A percentile compares a stretch with the other conserved stretches of the same genome.
Conservation (phyloP, 192 early-diverging fungal species). For the Coemansia sp. region DNA sequence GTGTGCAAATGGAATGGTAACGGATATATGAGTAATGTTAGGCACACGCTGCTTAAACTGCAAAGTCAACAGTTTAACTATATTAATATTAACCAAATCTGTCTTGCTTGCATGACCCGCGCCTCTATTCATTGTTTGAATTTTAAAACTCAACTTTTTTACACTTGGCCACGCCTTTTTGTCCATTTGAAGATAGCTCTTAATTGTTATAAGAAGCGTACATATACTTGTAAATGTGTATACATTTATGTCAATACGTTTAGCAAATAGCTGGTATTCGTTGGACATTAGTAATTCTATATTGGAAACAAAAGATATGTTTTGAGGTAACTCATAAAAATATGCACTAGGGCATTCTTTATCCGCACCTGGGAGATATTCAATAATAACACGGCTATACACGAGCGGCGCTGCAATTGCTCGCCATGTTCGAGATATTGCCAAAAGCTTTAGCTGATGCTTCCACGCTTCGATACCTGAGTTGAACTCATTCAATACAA, state of each 20-base stretch:
- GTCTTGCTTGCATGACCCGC: not conserved
- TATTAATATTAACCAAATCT: not conserved
- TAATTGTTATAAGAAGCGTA: not conserved
- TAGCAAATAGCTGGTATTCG: not conserved
- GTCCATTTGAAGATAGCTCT: not conserved
- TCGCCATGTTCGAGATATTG: constrained; percentile 1
- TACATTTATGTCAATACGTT: not conserved
- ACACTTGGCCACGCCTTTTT: not conserved
- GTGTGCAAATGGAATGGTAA: too few species aligned
- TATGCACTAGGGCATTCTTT: too few species aligned
- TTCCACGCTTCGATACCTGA: not conserved
- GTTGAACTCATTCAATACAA: not conserved
- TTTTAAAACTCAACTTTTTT: not conserved
- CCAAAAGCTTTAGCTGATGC: not conserved
- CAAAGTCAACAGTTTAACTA: not conserved
- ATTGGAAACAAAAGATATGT: constrained; percentile 1
- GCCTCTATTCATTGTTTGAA: not conserved
- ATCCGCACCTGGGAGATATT: not conserved
- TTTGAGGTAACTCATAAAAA: not conserved
- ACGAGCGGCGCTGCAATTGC: not conserved
- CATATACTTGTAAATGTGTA: not conserved
- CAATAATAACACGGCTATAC: not conserved
- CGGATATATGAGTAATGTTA: not conserved
- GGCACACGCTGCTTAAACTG: not conserved
- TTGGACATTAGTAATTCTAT: not conserved